Evolutionary conservation across 2,329 filamentous ascomycete species (phyloP), one percentile per base, ranked within the genome.

Genomic region (Rhexocercosporidium sp.): DNA sequence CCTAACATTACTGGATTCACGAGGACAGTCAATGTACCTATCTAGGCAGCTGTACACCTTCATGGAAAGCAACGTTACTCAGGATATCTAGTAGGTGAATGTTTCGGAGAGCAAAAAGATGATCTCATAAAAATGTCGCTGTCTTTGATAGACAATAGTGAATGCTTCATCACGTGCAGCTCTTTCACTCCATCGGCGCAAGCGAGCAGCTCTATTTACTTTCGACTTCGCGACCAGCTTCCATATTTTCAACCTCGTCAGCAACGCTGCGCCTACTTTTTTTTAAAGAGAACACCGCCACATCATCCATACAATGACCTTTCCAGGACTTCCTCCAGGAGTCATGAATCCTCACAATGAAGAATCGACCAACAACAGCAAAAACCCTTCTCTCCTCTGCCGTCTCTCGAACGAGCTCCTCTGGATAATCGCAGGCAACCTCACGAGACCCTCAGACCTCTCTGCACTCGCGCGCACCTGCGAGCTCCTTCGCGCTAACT

Each of bases 361-460:
- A 44, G 16, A 18, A 44, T n/a, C 18, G 41, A 18, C 9, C 41
- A 9, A 44, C 8, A 44, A 44, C n/a, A 44, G 8, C 41, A 20
- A 44, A 3, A 20, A n/a, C 8, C 41, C 1, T 20, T 44, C 41
- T 14, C 41, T 25, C 22, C 27, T 53, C 29, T 34, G 25, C 49
- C 25, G 25, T 14, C 29, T 62, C 7, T 39, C 44, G 7, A 51
- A 62, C 44, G 59, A 62, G 29, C 27, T 62, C 16, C 37, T 62
- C 44, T 22, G 29, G n/a, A 39, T 51, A 29, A 39, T 62, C 27
- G 27, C 44, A 1, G 9, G 2, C 18, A 37, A 34, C 29, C 7
- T 62, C 44, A 31, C 44, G 18, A 16, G 27, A 3, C 46, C 59
- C 16, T 11, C 34, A n/a, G 29, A 62, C 16, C n/a, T 62, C 6